phyloP scores from a whole-genome alignment of 2,329 filamentous ascomycete genomes.

The Penicillium sp. region DNA sequence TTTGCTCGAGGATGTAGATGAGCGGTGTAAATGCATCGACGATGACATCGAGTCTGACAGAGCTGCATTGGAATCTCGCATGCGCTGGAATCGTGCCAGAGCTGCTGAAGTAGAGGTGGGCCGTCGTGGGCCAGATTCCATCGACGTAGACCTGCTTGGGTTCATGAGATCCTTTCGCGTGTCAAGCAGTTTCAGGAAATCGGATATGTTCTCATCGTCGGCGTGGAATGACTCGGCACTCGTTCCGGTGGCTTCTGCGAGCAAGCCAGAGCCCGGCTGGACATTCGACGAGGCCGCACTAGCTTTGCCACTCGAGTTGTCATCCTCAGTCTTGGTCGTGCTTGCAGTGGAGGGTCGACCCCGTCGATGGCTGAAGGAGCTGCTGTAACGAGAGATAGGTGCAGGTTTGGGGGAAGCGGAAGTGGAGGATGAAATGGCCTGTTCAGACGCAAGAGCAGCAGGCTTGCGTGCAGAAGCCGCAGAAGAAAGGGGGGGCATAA shows the following conservation, averaged over 20 bases:
- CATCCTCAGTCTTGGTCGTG: slow-evolving; percentile 58
- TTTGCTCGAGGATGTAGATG: slow-evolving; percentile 75
- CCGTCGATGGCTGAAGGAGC: slow-evolving; percentile 86
- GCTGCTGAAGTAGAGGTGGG: slow-evolving; percentile 79
- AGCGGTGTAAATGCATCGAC: slow-evolving; percentile 80
- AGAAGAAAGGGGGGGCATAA: slow-evolving; percentile 42
- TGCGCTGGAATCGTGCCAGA: slow-evolving; percentile 79
- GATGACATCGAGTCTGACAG: slow-evolving; percentile 93
- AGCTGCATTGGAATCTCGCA: slow-evolving; percentile 85
- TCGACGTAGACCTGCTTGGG: slow-evolving; percentile 57
- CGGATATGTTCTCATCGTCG: slow-evolving; percentile 90
- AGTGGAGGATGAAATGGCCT: slow-evolving; percentile 63
- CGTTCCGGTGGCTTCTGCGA: slow-evolving; percentile 68
- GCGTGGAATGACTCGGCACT: slow-evolving; percentile 68
- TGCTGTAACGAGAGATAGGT: slow-evolving; percentile 82
- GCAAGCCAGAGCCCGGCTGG: slow-evolving; percentile 74
- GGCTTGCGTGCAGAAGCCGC: slow-evolving; percentile 41
- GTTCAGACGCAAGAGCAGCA: slow-evolving; percentile 60
- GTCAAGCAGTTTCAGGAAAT: slow-evolving; percentile 88
- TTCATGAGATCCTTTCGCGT: slow-evolving; percentile 81
- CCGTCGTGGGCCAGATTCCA: slow-evolving; percentile 70
- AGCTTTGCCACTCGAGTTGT: slow-evolving; percentile 60
- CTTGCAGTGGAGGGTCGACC: slow-evolving; percentile 76
- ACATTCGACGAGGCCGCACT: slow-evolving; percentile 54
- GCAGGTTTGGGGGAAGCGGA: slow-evolving; percentile 78